Evolutionary conservation across 345 rosid species (phyloP).

Genomic region (Eucalyptus curtisii): DNA sequence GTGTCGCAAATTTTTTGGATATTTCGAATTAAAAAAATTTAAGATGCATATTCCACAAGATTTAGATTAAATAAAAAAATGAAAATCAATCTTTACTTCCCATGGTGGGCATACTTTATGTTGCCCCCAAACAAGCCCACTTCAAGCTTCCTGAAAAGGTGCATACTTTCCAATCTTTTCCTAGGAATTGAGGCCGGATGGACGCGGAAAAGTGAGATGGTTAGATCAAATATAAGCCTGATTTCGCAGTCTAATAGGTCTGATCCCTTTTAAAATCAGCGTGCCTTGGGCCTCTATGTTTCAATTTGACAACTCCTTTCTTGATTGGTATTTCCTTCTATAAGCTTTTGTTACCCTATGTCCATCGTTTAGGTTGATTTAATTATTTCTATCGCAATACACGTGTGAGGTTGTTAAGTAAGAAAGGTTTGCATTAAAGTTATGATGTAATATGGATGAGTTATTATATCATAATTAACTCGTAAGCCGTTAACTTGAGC

Average conservation of each 20-base stretch:
- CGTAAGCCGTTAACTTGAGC: too few relatives aligned
- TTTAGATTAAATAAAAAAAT: background rate
- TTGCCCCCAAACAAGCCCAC: background rate
- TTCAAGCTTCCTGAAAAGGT: background rate
- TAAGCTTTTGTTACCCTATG: background rate
- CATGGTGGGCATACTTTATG: background rate
- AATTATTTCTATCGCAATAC: background rate
- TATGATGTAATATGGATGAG: background rate
- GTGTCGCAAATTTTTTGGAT: too few relatives aligned
- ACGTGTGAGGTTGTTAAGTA: accelerated
- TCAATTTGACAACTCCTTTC: background rate
- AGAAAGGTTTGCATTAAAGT: background rate
- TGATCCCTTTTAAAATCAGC: background rate
- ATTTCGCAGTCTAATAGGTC: background rate
- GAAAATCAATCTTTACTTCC: background rate
- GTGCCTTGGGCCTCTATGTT: background rate
- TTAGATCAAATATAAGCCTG: background rate
- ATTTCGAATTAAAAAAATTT: background rate
- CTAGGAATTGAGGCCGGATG: background rate
- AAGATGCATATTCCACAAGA: background rate
- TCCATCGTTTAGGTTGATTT: background rate
- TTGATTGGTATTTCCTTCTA: background rate
- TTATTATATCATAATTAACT: background rate
- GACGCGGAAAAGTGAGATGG: background rate
- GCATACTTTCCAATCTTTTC: background rate